Conservation (phyloP, 305 asterid species). For the Fraxinus xanthoxyloides region DNA sequence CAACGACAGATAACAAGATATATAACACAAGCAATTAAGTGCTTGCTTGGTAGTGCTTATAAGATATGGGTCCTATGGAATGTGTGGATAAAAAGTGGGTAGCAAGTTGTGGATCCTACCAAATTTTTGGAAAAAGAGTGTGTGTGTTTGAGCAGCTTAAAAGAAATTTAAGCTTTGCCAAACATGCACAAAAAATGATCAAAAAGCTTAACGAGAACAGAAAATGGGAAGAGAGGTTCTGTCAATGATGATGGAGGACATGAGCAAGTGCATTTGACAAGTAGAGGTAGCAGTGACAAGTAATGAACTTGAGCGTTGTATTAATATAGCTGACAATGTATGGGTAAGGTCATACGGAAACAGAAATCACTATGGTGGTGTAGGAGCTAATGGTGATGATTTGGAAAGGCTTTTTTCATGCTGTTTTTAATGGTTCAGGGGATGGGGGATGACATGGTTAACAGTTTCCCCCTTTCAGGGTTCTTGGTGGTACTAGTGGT, state of each 20-base stretch:
- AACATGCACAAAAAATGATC: not conserved
- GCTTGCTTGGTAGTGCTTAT: not conserved
- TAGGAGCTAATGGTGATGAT: not conserved
- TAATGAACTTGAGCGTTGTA: not conserved
- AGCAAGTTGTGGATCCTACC: not conserved
- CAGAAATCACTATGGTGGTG: not conserved
- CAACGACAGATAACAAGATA: not conserved
- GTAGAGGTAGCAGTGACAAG: not conserved
- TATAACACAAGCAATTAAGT: not conserved
- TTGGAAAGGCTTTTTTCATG: not conserved
- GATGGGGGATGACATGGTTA: not conserved
- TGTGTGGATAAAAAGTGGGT: not conserved
- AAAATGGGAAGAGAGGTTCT: not conserved
- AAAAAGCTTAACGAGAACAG: not conserved
- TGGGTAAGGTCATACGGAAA: not conserved
- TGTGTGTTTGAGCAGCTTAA: not conserved
- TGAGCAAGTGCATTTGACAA: not conserved
- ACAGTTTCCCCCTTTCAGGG: not conserved
- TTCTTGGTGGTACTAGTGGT: not conserved
- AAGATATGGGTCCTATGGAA: not conserved
- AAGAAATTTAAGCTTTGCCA: not conserved
- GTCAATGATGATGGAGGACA: not conserved
- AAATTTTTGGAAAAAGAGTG: not conserved
- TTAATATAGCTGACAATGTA: not conserved
- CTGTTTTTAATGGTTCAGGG: not conserved